Base-by-base conservation (phyloP, 1,139 yeast genomes). In the Scheffersomyces titani region DNA sequence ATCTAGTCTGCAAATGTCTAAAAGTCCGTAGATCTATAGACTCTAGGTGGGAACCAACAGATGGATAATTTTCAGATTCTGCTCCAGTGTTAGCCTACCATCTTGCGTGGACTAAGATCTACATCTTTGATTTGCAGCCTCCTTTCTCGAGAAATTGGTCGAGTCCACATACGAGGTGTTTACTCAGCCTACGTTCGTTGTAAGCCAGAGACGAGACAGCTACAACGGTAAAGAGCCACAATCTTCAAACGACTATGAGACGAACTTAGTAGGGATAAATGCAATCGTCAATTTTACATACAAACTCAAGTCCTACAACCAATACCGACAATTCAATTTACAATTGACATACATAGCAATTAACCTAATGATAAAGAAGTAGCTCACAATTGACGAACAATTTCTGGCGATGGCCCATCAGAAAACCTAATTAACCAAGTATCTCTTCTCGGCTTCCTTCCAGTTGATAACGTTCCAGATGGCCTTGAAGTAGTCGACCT, bases 391-490 rank as follows among this genome's bases (percentile, higher is more conserved):
- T 22, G 24, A 11, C 9, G 40, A 16, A 30, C 40, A 30, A 30
- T 30, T 7, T 13, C 40, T 6, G 13, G 40, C 40, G 13, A 30
- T 7, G 13, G 13, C 40, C 11, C 16, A 24, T 24, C 9, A 7
- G 24, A 13, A 13, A 46, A 46, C 19, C 50, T 60, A 63, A 55
- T 63, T 62, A 20, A 62, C 62, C 53, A 57, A 53, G 67, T 72
- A 88, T 69, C 92, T 84, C 75, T 80, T 83, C 71, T 88, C 94
- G 60, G 97, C 98, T 76, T 90, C 97, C 76, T 88, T 84, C 98
- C 98, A 93, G 86, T 92, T 92, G 77, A 93, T 86, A 54, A 93
- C 97, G 71, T 91, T 89, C 98, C 98, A 93, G 75, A 93, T 90
- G 61, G 97, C 96, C 79, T 92, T 89, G 86, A 93, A 93, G 81